Conservation (phyloP, 257 asterid species). For the Lithospermum erythrorhizon region DNA sequence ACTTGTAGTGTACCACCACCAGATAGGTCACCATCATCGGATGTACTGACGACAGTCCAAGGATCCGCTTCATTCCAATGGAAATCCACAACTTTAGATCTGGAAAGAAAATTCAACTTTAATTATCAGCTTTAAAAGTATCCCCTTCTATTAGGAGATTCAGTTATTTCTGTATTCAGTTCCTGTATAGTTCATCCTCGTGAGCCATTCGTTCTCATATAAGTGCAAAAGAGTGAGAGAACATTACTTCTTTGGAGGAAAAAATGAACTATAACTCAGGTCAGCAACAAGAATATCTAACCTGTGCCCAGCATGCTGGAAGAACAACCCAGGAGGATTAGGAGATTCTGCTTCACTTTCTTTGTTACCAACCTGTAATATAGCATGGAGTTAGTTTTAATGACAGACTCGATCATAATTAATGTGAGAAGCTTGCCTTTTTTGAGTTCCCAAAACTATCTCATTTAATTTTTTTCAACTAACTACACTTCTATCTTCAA, state of each 20-base stretch:
- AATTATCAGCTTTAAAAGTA: not conserved
- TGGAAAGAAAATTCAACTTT: slow-evolving; percentile 16
- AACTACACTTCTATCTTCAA: too few species aligned
- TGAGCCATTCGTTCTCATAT: not conserved
- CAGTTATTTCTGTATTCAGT: not conserved
- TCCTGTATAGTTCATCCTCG: not conserved
- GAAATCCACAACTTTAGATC: slow-evolving; percentile 92
- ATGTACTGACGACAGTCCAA: slow-evolving; percentile 88
- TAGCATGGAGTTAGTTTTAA: not conserved
- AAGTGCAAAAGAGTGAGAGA: not conserved
- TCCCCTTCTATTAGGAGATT: not conserved
- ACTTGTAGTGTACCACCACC: slow-evolving; percentile 98
- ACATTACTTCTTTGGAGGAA: not conserved
- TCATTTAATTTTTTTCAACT: too few species aligned
- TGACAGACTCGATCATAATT: not conserved
- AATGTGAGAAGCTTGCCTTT: too few species aligned
- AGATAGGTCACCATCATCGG: slow-evolving; percentile 72
- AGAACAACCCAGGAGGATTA: slow-evolving; percentile 80
- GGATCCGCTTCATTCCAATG: slow-evolving; percentile 91
- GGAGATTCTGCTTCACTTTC: slow-evolving; percentile 44
- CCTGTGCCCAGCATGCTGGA: slow-evolving; percentile 99
- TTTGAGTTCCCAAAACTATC: too few species aligned
- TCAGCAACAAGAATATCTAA: slow-evolving; percentile 20
- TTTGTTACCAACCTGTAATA: slow-evolving; percentile 59
- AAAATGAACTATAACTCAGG: not conserved